Base-by-base conservation (phyloP, 163 green algal genomes). In the Volvox carteri region DNA sequence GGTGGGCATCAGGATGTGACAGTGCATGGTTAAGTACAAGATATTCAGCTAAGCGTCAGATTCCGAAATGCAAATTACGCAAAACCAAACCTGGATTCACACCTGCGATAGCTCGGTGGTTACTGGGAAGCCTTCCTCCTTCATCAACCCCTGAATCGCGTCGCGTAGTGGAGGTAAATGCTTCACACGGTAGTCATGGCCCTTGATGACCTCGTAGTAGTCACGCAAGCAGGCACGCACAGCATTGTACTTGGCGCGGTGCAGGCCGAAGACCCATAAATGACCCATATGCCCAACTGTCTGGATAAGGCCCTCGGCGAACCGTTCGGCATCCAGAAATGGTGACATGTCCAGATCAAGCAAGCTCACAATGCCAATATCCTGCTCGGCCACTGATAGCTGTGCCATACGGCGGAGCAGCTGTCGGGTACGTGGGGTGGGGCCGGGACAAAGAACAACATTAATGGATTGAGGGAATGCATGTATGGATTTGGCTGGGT, bases 181-280 rank as follows among this genome's bases (percentile, higher is more conserved):
- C 25, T 65, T 62, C 19, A n/a, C 42, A 0, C 73, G 16, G 25
- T 81, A 81, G 73, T 81, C 73, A 1, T 65, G 44, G 23, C 73
- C 73, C 73, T 81, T 81, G 46, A 81, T 81, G 46, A 81, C 44
- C 18, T 65, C 42, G n/a, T 81, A 81, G 73, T 81, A 81, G 30
- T 44, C 25, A 6, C 41, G 44, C 35, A 81, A 2, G 4, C 28
- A 8, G 23, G 9, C 14, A 28, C 46, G 28, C 44, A 65, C 73
- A 2, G 73, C 44, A 1, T 81, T 25, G 73, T 81, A 81, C 35
- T 65, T 50, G 30, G 23, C 28, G 44, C 28, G 35, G 73, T 81
- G 73, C 73, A 81, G 7, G 21, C 35, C 73, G 44, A 56, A 81
- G 14, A 65, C 73, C 73, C 73, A 81, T 46, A 81, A 46, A 28